Evolutionary conservation across 495 filamentous ascomycete genomes (phyloP), one percentile per base, ranked within the genome.

Genomic region (Aspergillus incahuasiensis): DNA sequence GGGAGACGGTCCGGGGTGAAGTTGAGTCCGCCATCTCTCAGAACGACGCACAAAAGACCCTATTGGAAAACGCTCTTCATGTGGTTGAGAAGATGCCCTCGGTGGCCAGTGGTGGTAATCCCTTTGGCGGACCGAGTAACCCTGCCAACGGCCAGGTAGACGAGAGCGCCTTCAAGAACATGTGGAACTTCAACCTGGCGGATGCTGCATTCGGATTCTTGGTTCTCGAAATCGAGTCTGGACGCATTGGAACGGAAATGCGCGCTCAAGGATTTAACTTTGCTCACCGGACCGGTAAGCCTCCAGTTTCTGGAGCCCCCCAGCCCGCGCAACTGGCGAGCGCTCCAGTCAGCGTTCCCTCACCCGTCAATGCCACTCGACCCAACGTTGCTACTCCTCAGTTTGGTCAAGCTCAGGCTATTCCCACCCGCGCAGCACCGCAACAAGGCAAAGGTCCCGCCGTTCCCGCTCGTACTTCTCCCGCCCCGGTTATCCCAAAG

Each of bases 141-240:
- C 86, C 87, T 16, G 80, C 82, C 20, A 86, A 85, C 57, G 92
- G 94, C 18, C 90, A 95, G 62, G 90, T 99, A 18, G 94, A 99
- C 63, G 94, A 99, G 74, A 96, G 92, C 59, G 94, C 94, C 0
- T 99, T 99, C 79, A 99, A 99, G 79, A 99, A 99, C 64, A 97
- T 97, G 95, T 99, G 94, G 94, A 99, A 99, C 74, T 99, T 99
- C 76, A 99, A 99, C 69, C 73, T 99, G 47, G 94, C 94, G 19
- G 94, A 99, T 74, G 94, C 94, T 34, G 95, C 94, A 12, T 99
- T 96, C 68, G 94, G 94, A 43, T 97, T 88, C 79, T 77, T 99
- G 48, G 91, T 97, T 15, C 74, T 99, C 54, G 94, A 99, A 62
- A 83, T 99, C 42, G 92, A 97, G 65, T 86, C 85, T 64, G 94